Base-by-base conservation (phyloP, 129 eudicot genomes). In the Lactuca sativa region DNA sequence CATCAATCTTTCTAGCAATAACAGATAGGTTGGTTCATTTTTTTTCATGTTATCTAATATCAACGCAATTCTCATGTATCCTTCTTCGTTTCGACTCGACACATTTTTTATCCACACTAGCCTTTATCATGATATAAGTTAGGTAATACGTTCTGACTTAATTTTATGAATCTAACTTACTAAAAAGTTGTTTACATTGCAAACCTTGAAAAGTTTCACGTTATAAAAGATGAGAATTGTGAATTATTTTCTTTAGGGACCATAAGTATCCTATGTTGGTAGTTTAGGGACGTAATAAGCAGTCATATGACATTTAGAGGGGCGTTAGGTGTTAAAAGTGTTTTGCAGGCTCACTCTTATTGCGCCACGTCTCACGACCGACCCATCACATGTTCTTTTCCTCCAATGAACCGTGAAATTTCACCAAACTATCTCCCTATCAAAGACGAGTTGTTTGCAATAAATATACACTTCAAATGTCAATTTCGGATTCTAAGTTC, bases 351-450 rank as follows among this genome's bases (percentile, higher is more conserved):
- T 71, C 70, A 56, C 11, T 82, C 33, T 32, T 9, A 25, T 60
- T 21, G 79, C 11, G 73, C 72, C 82, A 72, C 76, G 85, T 81
- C 69, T 56, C 48, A 11, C 41, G 54, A 72, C 67, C 62, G 58
- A 60, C 77, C 17, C 43, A 34, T 62, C 60, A 14, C 38, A 15
- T 43, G 7, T 62, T 5, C 6, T 5, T 52, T 2, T 34, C 33
- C 44, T 36, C 32, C 70, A 47, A 34, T 6, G 32, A 67, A 37
- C 70, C 79, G 76, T 77, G 85, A 81, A 72, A 30, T 53, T 37
- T 53, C 65, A 57, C 79, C 65, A 1, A 25, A 25, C 30, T 25
- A 25, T 32, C 31, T 17, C 47, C 6, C 9, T 8, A 11, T 62
- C 10, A 8, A 16, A 31, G 11, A 47, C 14, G 25, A 31, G 6